Conservation (phyloP, 1,284 basidiomycete genomes). For the Exobasidium rhododendri region DNA sequence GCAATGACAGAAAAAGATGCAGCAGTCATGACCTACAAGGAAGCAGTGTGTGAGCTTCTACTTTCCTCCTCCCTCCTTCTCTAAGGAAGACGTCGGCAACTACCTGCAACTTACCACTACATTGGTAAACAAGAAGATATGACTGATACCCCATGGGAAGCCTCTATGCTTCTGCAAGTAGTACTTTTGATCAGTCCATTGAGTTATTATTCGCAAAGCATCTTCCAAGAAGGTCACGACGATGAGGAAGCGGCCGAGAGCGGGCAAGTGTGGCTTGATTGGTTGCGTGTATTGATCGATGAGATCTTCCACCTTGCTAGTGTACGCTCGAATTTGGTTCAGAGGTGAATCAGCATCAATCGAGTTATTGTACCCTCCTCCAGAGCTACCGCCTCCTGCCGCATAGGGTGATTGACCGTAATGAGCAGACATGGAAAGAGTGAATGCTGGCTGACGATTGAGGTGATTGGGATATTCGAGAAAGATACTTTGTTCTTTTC, state of each 20-base stretch:
- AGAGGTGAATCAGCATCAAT: constrained; percentile 58
- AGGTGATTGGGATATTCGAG: constrained; percentile 2
- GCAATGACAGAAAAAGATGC: constrained; percentile 84
- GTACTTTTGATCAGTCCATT: constrained; percentile 85
- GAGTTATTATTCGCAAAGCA: constrained; percentile 84
- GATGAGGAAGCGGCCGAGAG: constrained; percentile 92
- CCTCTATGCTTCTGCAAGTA: constrained; percentile 71
- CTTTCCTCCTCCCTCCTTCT: neutral
- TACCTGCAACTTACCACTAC: constrained; percentile 69
- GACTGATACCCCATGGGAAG: constrained; percentile 91
- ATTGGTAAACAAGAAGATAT: constrained; percentile 86
- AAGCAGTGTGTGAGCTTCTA: neutral
- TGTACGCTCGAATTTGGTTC: constrained; percentile 74
- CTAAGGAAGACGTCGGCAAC: no score
- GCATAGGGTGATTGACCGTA: constrained; percentile 1
- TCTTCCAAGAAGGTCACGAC: constrained; percentile 98
- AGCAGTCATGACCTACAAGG: constrained; percentile 65
- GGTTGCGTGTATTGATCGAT: constrained; percentile 91
- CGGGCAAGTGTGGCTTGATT: constrained; percentile 87
- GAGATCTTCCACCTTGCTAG: constrained; percentile 76
- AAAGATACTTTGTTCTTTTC: neutral
- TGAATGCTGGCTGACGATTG: constrained; percentile 1
- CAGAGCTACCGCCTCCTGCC: neutral
- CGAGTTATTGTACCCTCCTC: neutral
- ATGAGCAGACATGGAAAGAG: constrained; percentile 10